Conservation (phyloP, 805 yeast genomes). For the Candida corydali region DNA sequence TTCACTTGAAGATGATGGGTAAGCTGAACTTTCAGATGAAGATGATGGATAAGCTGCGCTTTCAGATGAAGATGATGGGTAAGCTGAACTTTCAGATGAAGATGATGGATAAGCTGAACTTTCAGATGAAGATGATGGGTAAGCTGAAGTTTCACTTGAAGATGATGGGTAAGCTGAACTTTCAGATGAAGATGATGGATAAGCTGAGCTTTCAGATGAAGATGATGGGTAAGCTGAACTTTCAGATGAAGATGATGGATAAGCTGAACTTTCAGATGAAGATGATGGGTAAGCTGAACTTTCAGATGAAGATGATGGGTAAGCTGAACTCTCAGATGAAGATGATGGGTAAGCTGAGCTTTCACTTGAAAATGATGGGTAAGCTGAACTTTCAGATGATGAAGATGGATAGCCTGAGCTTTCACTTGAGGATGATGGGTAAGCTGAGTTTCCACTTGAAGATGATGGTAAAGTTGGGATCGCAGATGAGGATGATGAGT, state of each 20-base stretch:
- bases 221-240: conserved; percentile 1
- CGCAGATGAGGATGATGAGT: neutral
- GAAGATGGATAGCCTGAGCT: neutral
- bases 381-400: neutral
- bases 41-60: neutral
- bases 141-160: neutral
- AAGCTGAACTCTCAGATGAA: neutral
- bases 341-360: conserved; percentile 1
- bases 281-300: neutral
- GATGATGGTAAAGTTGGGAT: neutral
- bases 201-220: neutral
- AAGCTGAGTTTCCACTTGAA: neutral
- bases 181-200: neutral
- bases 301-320: neutral
- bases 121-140: neutral
- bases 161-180: neutral
- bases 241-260: neutral
- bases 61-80: neutral
- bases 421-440: neutral
- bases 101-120: conserved; percentile 3
- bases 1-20: neutral
- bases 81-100: neutral
- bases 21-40: neutral
- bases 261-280: neutral
- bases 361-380: neutral